Evolutionary conservation across 129 eudicot species (phyloP).

Genomic region (Flaveria ramosissima): DNA sequence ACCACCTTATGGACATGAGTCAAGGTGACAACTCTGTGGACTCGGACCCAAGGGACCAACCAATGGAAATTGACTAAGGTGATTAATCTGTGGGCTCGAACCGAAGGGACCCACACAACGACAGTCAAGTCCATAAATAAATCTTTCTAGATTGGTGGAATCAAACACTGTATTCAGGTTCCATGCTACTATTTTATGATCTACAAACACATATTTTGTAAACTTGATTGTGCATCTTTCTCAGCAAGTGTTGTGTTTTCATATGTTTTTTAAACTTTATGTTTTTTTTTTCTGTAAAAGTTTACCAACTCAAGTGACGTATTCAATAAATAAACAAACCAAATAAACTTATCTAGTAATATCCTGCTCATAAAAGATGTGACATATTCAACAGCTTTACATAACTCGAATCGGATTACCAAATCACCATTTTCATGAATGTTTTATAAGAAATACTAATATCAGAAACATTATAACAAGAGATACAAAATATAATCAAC

Average conservation of each 20-base stretch:
- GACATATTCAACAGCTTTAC: neutral
- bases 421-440: neutral
- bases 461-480: neutral
- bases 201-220: neutral
- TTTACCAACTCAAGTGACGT: no score
- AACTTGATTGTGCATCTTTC: neutral
- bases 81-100: neutral
- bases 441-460: neutral
- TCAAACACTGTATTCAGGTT: neutral
- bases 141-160: slow-evolving; percentile 9
- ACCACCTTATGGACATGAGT: neutral
- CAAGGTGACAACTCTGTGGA: neutral
- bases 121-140: slow-evolving; percentile 39
- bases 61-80: neutral
- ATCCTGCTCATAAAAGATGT: no score
- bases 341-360: no score
- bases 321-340: no score
- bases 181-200: neutral
- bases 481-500: neutral
- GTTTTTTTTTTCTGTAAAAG: no score
- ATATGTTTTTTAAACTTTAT: neutral
- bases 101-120: neutral
- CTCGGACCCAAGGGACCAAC: slow-evolving; percentile 4
- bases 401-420: neutral
- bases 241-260: neutral